Evolutionary conservation across 2,329 filamentous ascomycete species (phyloP), one percentile per base, ranked within the genome.

Genomic region (Xenoacremonium recifei): DNA sequence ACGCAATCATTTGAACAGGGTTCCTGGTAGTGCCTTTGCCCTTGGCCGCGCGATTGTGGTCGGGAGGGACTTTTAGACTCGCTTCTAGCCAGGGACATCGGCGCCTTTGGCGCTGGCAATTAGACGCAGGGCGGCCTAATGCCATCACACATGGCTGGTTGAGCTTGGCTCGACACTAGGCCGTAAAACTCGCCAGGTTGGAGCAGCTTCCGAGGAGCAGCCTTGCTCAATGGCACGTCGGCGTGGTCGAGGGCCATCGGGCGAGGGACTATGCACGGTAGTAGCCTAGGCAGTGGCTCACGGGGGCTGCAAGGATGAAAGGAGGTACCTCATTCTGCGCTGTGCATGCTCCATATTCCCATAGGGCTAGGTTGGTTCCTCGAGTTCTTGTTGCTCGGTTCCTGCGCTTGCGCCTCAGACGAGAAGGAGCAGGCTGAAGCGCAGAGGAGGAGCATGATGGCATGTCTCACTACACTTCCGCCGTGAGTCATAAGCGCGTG

Each of bases 121-220:
- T 52, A 34, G 37, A 55, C 50, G 51, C 54, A 54, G 39, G 41
- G 38, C 37, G 41, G 33, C 30, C 34, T 39, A 44, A 40, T 25
- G 39, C 39, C 42, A 48, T 53, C 48, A 53, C 51, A 55, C 54
- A 47, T 45, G 42, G 46, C 44, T 40, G 42, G 46, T 42, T 40
- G 42, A 44, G 30, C 30, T 49, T 50, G 48, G 41, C 44, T n/a
- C n/a, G n/a, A n/a, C n/a, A n/a, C n/a, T n/a, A n/a, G n/a, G n/a
- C n/a, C n/a, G n/a, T n/a, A n/a, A n/a, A n/a, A n/a, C n/a, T n/a
- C n/a, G n/a, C n/a, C n/a, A n/a, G n/a, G n/a, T n/a, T n/a, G n/a
- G n/a, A n/a, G n/a, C n/a, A n/a, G n/a, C n/a, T n/a, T n/a, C n/a
- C n/a, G n/a, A n/a, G n/a, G n/a, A n/a, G n/a, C n/a, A n/a, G n/a